Conservation (phyloP, 768 basidiomycete genomes). For the Candolleomyces aberdarensis region DNA sequence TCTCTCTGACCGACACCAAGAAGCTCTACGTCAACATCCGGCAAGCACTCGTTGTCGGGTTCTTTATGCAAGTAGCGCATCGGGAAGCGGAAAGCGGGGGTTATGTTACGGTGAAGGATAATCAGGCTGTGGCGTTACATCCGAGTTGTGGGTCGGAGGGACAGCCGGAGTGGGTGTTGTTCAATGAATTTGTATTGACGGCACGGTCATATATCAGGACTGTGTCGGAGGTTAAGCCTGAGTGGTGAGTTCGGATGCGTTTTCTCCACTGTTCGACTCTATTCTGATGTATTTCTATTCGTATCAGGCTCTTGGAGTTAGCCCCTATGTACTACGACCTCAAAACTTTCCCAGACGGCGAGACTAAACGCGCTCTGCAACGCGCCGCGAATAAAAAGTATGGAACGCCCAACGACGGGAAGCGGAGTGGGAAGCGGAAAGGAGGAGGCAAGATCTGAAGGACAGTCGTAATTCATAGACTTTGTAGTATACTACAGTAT, state of each 20-base stretch:
- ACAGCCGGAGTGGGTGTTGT: slow-evolving; percentile 86
- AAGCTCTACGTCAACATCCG: slow-evolving; percentile 75
- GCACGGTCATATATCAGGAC: slow-evolving; percentile 87
- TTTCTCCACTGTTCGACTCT: too few species aligned
- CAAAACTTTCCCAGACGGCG: slow-evolving; percentile 58
- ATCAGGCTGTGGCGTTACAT: slow-evolving; percentile 80
- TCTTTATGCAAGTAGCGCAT: slow-evolving; percentile 98
- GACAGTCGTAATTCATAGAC: too few species aligned
- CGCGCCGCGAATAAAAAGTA: slow-evolving; percentile 51
- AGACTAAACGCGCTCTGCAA: slow-evolving; percentile 64
- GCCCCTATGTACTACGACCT: slow-evolving; percentile 67
- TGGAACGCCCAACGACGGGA: slow-evolving; percentile 29
- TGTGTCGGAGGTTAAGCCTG: slow-evolving; percentile 79
- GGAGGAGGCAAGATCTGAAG: too few species aligned
- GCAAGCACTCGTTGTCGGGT: slow-evolving; percentile 84
- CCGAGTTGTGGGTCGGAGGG: slow-evolving; percentile 84
- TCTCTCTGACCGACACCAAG: slow-evolving; percentile 64
- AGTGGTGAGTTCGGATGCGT: slow-evolving; percentile 56
- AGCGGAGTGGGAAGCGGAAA: too few species aligned
- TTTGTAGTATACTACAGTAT: too few species aligned
- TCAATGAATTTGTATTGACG: slow-evolving; percentile 86
- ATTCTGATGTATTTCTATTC: neutral
- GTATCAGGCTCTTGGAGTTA: slow-evolving; percentile 35
- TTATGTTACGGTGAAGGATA: slow-evolving; percentile 93
- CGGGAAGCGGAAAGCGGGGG: slow-evolving; percentile 87